Base-by-base conservation (phyloP, 23 red algal genomes). In the Rhodosorus marinus region DNA sequence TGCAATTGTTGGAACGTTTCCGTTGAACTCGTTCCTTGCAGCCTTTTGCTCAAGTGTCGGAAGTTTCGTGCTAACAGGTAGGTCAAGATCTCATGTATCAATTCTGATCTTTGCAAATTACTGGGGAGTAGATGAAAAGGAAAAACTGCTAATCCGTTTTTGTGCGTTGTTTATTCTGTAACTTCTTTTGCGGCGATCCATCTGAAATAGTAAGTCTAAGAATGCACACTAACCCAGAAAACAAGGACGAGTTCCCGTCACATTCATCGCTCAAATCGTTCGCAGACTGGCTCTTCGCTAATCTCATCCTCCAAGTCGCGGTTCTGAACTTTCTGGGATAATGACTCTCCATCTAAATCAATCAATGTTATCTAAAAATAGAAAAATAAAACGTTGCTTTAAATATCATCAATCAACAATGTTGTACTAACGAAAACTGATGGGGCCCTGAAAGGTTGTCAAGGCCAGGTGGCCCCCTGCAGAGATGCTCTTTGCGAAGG, bases 291-390 rank as follows among this genome's bases (percentile, higher is more conserved):
- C 64, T 83, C 21, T 59, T 94, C 26, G 72, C 73, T 60, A 69
- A 94, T 50, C 51, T 83, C 33, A 69, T 94, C 7, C 70, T 94
- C 15, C 76, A 82, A 42, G 67, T 80, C 42, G 69, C 87, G 28
- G 87, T 83, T 7, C 59, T 83, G 36, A 94, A 94, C 69, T 94
- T 94, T 74, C 17, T 84, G 5, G 87, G 87, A 26, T 94, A 34
- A 75, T 52, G n/a, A n/a, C n/a, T n/a, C n/a, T n/a, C n/a, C n/a
- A n/a, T n/a, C n/a, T n/a, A n/a, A n/a, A n/a, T n/a, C n/a, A n/a
- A n/a, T n/a, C n/a, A n/a, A n/a, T n/a, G n/a, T n/a, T n/a, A n/a
- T n/a, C n/a, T n/a, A n/a, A n/a, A n/a, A n/a, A n/a, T n/a, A n/a
- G n/a, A n/a, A n/a, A n/a, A n/a, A n/a, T n/a, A n/a, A n/a, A n/a